Evolutionary conservation across 345 rosid species (phyloP).

Genomic region (Microthlaspi erraticum): DNA sequence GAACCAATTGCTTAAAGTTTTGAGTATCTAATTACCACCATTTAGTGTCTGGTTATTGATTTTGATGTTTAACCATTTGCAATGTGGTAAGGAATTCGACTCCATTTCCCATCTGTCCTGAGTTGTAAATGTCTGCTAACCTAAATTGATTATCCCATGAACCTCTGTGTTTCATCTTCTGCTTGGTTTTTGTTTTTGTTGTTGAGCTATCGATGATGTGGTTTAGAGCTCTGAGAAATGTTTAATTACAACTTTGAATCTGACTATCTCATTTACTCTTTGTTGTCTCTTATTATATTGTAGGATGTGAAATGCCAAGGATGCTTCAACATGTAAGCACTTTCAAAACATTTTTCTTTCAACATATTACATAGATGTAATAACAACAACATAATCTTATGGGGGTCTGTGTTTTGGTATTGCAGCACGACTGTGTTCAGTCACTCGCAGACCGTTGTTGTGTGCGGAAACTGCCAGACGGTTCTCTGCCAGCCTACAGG

Average conservation of each 20-base stretch:
- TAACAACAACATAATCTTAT: not conserved
- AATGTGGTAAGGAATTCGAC: not conserved
- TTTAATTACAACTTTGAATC: not conserved
- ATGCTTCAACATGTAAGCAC: conserved; percentile 71
- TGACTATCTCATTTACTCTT: not conserved
- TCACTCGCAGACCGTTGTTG: conserved; percentile 80
- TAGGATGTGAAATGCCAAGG: conserved; percentile 87
- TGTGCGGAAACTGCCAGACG: conserved; percentile 77
- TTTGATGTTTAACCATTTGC: not conserved
- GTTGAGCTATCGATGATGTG: not conserved
- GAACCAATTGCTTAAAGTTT: not conserved
- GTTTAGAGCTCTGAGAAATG: not conserved
- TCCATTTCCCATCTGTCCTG: too few relatives aligned
- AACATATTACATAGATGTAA: not conserved
- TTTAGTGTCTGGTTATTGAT: not conserved
- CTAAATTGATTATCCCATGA: too few relatives aligned
- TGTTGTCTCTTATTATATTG: conserved; percentile 9
- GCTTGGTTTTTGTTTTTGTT: not conserved
- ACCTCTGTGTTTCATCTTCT: not conserved
- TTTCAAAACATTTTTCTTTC: not conserved
- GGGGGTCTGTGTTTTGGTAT: not conserved
- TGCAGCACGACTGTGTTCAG: conserved; percentile 77
- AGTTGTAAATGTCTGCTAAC: too few relatives aligned
- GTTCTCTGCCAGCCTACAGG: conserved; percentile 80
- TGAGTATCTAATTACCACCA: not conserved